phyloP scores from a whole-genome alignment of 2,329 filamentous ascomycete species.

The Tolypocladium tropicale region DNA sequence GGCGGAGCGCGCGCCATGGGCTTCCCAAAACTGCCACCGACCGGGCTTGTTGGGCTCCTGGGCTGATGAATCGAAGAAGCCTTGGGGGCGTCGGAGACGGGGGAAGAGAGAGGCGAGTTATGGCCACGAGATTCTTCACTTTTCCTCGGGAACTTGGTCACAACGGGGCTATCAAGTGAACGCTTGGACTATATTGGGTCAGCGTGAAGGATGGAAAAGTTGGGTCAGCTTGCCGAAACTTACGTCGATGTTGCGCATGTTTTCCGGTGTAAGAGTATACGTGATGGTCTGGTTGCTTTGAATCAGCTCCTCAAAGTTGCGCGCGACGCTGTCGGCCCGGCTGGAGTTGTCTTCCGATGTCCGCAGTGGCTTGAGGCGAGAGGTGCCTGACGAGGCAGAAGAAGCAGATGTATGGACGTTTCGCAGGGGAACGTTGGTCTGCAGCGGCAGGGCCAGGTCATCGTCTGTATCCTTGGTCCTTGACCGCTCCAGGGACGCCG shows the following conservation, averaged over 20 bases:
- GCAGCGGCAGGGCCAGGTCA: conserved; percentile 11
- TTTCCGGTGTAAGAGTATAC: conserved; percentile 71
- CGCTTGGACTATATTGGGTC: conserved; percentile 23
- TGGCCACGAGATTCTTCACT: conserved; percentile 34
- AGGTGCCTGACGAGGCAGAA: conserved; percentile 36
- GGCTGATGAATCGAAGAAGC: conserved; percentile 11
- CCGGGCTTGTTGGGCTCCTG: conserved; percentile 3
- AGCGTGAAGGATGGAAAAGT: conserved; percentile 5
- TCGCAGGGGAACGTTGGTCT: conserved; percentile 16
- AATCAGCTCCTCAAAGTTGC: conserved; percentile 69
- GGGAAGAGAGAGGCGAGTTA: conserved; percentile 39
- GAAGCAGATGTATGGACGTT: conserved; percentile 39
- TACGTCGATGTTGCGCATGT: conserved; percentile 67
- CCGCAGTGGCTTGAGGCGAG: conserved; percentile 41
- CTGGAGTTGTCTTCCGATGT: conserved; percentile 48
- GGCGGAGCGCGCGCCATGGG: conserved; percentile 12
- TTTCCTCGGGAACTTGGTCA: conserved; percentile 30
- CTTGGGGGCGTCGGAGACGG: conserved; percentile 24
- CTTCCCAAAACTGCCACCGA: conserved; percentile 5
- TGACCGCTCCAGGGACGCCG: conserved; percentile 27
- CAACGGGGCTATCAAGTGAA: conserved; percentile 31
- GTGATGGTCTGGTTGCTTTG: conserved; percentile 75
- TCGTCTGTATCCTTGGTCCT: conserved; percentile 24
- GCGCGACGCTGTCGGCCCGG: conserved; percentile 47
- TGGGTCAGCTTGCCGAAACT: conserved; percentile 17